A percentile compares a stretch with the other conserved stretches of the same genome.
These are phyloP conservation scores for Rhodotorula kratochvilovae DNA, from an alignment of 768 basidiomycete species.

Conservation along the genomic window DNA sequence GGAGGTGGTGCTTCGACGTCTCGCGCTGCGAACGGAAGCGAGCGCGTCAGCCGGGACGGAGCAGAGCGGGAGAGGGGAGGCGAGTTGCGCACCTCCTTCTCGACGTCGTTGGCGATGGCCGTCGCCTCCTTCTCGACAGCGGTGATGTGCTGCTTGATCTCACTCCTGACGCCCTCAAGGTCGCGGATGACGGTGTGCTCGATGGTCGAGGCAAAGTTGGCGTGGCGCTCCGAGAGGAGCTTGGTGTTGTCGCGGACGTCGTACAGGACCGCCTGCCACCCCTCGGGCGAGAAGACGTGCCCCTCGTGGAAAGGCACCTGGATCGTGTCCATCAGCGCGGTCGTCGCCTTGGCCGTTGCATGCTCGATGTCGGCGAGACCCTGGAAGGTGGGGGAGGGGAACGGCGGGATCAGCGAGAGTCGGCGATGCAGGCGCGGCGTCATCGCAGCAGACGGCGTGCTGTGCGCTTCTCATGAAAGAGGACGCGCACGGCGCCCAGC, in stretches of 20 bases:
- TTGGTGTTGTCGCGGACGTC: constrained; percentile 39
- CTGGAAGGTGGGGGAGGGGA: constrained; percentile 20
- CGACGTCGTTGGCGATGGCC: constrained; percentile 29
- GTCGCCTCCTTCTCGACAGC: constrained; percentile 55
- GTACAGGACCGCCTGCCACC: constrained; percentile 50
- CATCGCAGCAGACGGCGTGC: neutral
- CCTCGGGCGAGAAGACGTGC: constrained; percentile 38
- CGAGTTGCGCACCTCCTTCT: constrained; percentile 25
- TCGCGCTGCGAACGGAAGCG: constrained; percentile 9
- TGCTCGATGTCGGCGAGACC: constrained; percentile 35
- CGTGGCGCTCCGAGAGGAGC: constrained; percentile 37
- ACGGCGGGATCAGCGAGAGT: neutral
- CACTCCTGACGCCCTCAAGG: constrained; percentile 29
- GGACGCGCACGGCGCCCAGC: neutral
- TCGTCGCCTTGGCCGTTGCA: constrained; percentile 27
- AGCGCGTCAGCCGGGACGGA: neutral
- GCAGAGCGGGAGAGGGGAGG: no score
- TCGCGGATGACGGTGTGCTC: constrained; percentile 32
- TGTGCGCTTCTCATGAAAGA: no score
- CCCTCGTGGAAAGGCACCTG: constrained; percentile 43
- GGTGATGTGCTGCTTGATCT: constrained; percentile 44
- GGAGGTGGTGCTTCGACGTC: constrained; percentile 24
- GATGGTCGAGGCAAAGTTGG: constrained; percentile 25
- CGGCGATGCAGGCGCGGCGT: no score
- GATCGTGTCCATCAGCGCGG: constrained; percentile 35